Evolutionary conservation across 176 grass and related monocot genomes (phyloP).

Genomic region (Miscanthus lutarioriparius): DNA sequence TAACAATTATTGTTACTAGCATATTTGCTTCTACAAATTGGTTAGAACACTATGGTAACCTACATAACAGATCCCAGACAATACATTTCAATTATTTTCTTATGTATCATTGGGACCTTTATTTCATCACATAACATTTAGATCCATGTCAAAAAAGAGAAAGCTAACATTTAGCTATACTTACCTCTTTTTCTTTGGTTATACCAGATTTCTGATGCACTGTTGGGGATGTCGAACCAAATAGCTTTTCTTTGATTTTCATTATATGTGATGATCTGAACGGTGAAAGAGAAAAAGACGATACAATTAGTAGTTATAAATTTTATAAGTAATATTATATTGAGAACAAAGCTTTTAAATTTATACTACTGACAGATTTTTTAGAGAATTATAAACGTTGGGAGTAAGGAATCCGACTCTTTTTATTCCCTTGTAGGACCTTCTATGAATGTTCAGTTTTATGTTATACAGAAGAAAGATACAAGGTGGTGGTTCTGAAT

Average conservation of each 20-base stretch:
- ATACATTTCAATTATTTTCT: neutral
- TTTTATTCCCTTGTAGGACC: neutral
- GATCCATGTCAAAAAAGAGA: neutral
- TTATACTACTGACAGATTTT: neutral
- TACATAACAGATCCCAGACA: neutral
- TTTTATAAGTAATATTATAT: neutral
- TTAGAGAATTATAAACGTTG: neutral
- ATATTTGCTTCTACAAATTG: neutral
- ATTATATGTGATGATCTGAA: conserved; percentile 52
- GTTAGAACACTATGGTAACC: neutral
- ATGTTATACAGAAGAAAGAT: neutral
- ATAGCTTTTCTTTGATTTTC: conserved; percentile 52
- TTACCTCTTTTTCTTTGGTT: conserved; percentile 47
- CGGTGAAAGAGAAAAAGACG: neutral
- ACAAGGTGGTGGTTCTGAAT: neutral
- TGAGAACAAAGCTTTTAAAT: neutral
- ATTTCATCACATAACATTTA: neutral
- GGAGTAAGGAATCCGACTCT: neutral
- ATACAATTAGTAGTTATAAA: conserved; percentile 8
- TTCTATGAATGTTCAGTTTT: neutral
- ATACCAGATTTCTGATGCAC: conserved; percentile 28
- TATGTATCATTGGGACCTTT: neutral
- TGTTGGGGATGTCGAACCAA: conserved; percentile 26
- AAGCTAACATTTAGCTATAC: neutral
- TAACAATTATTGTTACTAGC: neutral